Evolutionary conservation across 805 yeast species (phyloP).

Genomic region (Candida berthetii): DNA sequence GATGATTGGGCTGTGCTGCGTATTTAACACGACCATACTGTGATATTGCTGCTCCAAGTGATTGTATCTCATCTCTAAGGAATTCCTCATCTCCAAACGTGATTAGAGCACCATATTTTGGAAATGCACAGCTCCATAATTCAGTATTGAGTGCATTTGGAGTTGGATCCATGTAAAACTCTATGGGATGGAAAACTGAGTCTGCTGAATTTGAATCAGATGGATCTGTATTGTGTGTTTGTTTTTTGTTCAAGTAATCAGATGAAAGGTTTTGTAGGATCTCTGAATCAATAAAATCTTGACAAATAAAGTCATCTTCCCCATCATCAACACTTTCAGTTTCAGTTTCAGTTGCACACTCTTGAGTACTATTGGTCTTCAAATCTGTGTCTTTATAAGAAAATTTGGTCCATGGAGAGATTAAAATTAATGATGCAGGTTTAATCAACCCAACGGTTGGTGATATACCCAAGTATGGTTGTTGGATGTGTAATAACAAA

Average conservation of each 20-base stretch:
- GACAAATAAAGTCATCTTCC: background rate
- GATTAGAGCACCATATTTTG: constrained; percentile 32
- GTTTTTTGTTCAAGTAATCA: background rate
- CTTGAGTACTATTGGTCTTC: too few species aligned
- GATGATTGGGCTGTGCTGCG: constrained; percentile 25
- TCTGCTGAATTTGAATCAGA: too few species aligned
- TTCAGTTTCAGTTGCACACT: background rate
- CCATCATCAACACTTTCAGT: too few species aligned
- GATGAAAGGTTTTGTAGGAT: background rate
- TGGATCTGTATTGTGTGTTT: too few species aligned
- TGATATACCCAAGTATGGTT: constrained; percentile 19
- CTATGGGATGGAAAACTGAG: background rate
- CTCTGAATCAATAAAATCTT: background rate
- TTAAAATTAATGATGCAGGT: constrained; percentile 26
- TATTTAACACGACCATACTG: constrained; percentile 25
- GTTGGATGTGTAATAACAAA: constrained; percentile 28
- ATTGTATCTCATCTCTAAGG: constrained; percentile 28
- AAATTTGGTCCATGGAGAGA: constrained; percentile 24
- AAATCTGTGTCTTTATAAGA: background rate
- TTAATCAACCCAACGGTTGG: constrained; percentile 1
- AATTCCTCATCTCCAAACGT: constrained; percentile 39
- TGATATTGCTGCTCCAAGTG: constrained; percentile 21
- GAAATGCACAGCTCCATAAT: constrained; percentile 36
- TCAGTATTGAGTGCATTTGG: constrained; percentile 17
- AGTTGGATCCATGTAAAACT: constrained; percentile 22